Conservation (phyloP, 164 flowering plant species). For the Umbellularia californica region DNA sequence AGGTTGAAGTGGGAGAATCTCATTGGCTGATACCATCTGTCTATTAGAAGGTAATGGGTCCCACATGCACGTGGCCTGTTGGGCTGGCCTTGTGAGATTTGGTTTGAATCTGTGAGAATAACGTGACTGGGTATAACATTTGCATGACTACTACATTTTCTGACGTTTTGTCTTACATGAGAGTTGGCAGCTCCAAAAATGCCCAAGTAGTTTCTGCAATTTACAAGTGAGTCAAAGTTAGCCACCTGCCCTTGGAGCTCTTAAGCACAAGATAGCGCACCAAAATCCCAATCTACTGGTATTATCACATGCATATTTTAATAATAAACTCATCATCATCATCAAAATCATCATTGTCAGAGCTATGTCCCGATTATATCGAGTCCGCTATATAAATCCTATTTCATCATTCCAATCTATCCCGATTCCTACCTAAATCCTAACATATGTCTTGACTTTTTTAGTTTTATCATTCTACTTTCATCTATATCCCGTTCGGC, state of each 20-base stretch:
- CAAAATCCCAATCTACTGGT: no score
- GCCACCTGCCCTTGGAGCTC: neutral
- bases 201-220: neutral
- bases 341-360: no score
- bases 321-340: no score
- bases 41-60: constrained; percentile 7
- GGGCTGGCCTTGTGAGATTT: constrained; percentile 8
- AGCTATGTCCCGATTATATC: no score
- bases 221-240: neutral
- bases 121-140: constrained; percentile 11
- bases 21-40: neutral
- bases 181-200: neutral
- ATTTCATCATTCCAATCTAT: no score
- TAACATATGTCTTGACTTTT: no score
- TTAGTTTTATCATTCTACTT: no score
- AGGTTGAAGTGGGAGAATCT: neutral
- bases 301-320: no score
- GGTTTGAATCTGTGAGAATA: constrained; percentile 11
- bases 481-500: no score
- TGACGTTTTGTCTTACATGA: neutral
- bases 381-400: no score
- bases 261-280: neutral
- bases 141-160: neutral
- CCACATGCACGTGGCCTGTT: constrained; percentile 22
- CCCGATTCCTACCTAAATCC: no score